Base-by-base conservation (phyloP, 768 basidiomycete species). In the Lyophyllum decastes region DNA sequence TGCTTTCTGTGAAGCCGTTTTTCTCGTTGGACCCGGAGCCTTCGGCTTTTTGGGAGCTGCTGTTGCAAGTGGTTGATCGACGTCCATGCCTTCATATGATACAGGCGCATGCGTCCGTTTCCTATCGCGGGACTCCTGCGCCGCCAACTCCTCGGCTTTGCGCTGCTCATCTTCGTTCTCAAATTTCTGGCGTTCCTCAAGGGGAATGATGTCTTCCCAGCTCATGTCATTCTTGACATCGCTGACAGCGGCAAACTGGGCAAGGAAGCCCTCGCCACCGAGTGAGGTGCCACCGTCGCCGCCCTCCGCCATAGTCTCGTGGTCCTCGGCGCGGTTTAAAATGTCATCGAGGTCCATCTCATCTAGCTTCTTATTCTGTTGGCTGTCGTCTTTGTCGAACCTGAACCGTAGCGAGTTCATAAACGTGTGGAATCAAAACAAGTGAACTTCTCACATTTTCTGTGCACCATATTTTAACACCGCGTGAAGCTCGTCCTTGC, bases 311-410 rank as follows among this genome's bases (percentile, higher is more conserved):
- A 95, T 82, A 1, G 97, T 99, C 73, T 98, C 97, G 74, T 97
- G 97, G 66, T 91, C 93, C 74, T 99, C 97, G 24, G 97, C 97
- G 54, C 92, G 89, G 68, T 90, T 97, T 54, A 99, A 84, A 68
- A 99, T 95, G 65, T 98, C 97, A 73, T 98, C 97, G 22, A 99
- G 86, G 74, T 99, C 95, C 93, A 99, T 94, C 72, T 98, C 95
- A 68, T 96, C 96, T 38, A 99, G 87, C 76, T 98, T 98, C 76
- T 95, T 85, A 72, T 85, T 94, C 74, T 96, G 95, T 63, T 89
- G 87, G 55, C 79, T 82, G 72, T 97, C 95, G 72, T 98, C 96
- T 73, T 95, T 94, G 80, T 98, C 96, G 76, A 98, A 99, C 85
- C 92, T 94, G 65, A 21, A 47, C 34, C n/a, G 50, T 24, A 21